Evolutionary conservation across 495 filamentous ascomycete genomes (phyloP).

Genomic region (Aspergillus ellipticus): DNA sequence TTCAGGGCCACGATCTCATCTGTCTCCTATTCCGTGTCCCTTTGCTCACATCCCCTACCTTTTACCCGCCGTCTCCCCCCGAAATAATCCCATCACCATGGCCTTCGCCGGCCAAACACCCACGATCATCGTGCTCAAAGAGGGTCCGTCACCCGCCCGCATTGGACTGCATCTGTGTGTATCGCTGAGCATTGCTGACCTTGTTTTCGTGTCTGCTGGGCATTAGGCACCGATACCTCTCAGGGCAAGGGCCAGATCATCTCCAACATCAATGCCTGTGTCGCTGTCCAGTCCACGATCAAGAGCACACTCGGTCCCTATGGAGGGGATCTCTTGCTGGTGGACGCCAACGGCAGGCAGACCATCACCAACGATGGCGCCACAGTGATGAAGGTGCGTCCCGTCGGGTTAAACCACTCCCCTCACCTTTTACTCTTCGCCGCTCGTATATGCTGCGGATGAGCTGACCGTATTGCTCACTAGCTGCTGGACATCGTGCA

Average conservation of each 20-base stretch:
- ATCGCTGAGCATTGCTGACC: conserved; percentile 13
- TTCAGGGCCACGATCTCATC: conserved; percentile 22
- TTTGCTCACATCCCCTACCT: conserved; percentile 13
- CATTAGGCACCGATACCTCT: conserved; percentile 86
- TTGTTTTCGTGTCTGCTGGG: conserved; percentile 3
- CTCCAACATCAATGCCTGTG: conserved; percentile 97
- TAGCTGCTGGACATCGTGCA: conserved; percentile 98
- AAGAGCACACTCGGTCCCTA: conserved; percentile 96
- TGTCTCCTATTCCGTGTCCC: conserved; percentile 18
- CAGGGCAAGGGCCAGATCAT: conserved; percentile 97
- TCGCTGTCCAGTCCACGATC: conserved; percentile 95
- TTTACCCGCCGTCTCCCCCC: conserved; percentile 1
- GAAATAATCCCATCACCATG: conserved; percentile 50
- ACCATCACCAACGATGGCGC: conserved; percentile 99
- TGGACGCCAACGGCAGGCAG: conserved; percentile 90
- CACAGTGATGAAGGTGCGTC: conserved; percentile 92
- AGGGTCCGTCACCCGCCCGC: conserved; percentile 62
- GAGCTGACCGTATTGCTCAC: conserved; percentile 16
- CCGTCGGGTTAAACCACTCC: background rate
- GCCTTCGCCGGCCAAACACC: conserved; percentile 97
- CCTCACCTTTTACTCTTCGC: background rate
- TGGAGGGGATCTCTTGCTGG: conserved; percentile 91
- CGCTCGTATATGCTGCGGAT: background rate
- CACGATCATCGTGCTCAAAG: conserved; percentile 97
- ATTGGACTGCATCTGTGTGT: conserved; percentile 26